Evolutionary conservation across 768 basidiomycete genomes (phyloP).

Genomic region (Mycena haematopus): DNA sequence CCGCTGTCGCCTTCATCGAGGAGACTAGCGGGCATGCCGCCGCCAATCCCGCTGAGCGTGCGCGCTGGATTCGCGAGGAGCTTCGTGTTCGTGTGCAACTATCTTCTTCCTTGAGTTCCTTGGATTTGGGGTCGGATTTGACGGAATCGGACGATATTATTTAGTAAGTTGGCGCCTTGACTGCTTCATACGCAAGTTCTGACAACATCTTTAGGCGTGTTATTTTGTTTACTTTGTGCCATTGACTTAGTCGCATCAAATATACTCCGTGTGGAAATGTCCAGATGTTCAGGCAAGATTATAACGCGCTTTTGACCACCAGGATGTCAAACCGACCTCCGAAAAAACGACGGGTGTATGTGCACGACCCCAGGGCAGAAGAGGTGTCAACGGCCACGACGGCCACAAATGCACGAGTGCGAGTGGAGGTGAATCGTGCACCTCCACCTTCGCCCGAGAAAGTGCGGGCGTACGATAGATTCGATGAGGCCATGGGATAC

Average conservation of each 20-base stretch:
- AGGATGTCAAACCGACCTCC: background rate
- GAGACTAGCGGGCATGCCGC: background rate
- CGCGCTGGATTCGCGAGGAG: background rate
- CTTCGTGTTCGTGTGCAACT: background rate
- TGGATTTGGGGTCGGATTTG: background rate
- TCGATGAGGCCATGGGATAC: slow-evolving; percentile 2
- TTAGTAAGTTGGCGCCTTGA: no score
- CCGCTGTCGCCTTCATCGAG: slow-evolving; percentile 5
- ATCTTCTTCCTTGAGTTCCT: background rate
- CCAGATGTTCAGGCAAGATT: no score
- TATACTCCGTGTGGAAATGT: no score
- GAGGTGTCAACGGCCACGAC: background rate
- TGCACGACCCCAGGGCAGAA: background rate
- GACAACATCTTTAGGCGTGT: no score
- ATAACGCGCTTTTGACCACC: no score
- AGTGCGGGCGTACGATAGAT: background rate
- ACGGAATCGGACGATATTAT: no score
- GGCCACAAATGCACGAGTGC: background rate
- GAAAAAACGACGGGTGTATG: background rate
- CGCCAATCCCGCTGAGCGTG: background rate
- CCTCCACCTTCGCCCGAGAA: background rate
- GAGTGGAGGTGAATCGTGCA: background rate
- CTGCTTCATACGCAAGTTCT: no score
- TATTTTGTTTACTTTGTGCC: no score
- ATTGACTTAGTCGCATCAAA: no score